Conservation (phyloP, 352 stramenopile genomes). For the Plasmopara muralis region DNA sequence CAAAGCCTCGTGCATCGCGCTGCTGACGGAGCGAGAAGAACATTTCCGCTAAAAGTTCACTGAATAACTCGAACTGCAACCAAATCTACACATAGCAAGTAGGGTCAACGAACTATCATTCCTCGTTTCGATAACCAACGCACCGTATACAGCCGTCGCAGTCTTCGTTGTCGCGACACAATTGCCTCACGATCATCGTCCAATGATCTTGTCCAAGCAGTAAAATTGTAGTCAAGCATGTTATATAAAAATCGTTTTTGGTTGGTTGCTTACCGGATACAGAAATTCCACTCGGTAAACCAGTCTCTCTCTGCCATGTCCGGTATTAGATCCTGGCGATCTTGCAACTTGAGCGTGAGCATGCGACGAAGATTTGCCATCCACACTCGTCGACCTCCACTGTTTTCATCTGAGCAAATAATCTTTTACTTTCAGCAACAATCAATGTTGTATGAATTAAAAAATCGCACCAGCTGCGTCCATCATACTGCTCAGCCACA, state of each 20-base stretch:
- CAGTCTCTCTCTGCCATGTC: constrained; percentile 68
- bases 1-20: constrained; percentile 21
- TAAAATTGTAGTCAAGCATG: not conserved
- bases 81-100: constrained; percentile 44
- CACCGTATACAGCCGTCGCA: constrained; percentile 60
- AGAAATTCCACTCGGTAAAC: constrained; percentile 78
- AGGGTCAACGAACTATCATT: not conserved
- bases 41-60: constrained; percentile 58
- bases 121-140: constrained; percentile 2
- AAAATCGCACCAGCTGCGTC: constrained; percentile 37
- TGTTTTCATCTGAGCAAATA: constrained; percentile 50
- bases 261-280: constrained; percentile 31
- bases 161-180: constrained; percentile 31
- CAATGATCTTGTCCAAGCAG: constrained; percentile 18
- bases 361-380: constrained; percentile 46
- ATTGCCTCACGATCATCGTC: constrained; percentile 34
- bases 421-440: not conserved
- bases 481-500: constrained; percentile 61
- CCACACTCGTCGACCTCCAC: constrained; percentile 59
- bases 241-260: too few species aligned
- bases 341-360: constrained; percentile 38
- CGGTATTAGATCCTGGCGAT: constrained; percentile 45
- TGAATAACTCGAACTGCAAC: constrained; percentile 71
- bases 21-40: constrained; percentile 49
- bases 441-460: not conserved